Percentiles rank a stretch among this genome's conserved stretches.
Evolutionary conservation across 352 stramenopile species (phyloP).

Genomic region (Phytophthora hybrid): DNA sequence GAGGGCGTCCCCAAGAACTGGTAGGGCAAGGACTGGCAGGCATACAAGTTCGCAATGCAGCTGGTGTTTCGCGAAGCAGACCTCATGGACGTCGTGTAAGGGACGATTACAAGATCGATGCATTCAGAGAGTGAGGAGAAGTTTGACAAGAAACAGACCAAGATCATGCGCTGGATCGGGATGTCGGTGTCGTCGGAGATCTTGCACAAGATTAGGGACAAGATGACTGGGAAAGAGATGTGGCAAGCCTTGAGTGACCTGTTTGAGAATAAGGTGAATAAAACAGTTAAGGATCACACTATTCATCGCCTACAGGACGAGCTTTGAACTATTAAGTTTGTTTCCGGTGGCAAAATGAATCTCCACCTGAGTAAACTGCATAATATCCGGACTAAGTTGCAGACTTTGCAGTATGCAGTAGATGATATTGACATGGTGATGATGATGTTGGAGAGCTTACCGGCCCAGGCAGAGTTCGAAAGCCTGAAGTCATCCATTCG

Average conservation of each 20-base stretch:
- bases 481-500: not conserved
- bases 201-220: not conserved
- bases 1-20: no score
- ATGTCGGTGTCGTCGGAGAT: not conserved
- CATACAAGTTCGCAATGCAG: no score
- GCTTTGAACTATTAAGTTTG: constrained; percentile 8
- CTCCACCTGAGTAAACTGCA: not conserved
- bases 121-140: no score
- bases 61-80: no score
- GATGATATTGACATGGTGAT: not conserved
- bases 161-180: not conserved
- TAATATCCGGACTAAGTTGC: not conserved
- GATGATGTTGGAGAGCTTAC: not conserved
- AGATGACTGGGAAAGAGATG: not conserved
- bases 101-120: no score
- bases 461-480: not conserved
- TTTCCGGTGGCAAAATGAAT: no score
- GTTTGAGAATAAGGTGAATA: constrained; percentile 11
- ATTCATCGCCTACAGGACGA: constrained; percentile 5
- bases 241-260: not conserved
- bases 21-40: no score
- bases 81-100: no score
- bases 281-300: constrained; percentile 11
- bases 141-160: not conserved
- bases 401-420: not conserved